phyloP scores from a whole-genome alignment of 169 alveolate species.

The Babesia sp. region DNA sequence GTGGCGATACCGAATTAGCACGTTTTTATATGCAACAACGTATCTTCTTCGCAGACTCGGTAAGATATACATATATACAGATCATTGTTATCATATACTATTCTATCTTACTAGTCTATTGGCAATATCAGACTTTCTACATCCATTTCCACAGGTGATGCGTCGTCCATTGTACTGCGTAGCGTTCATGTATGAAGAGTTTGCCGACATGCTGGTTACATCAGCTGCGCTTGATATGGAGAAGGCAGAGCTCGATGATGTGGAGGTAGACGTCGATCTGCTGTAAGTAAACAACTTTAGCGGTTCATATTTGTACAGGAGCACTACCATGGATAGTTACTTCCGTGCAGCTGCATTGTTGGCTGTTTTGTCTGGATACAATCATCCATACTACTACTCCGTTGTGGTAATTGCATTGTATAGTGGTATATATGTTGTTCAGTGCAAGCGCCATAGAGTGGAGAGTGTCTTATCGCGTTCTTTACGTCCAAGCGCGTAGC shows the following conservation, averaged over 20 bases:
- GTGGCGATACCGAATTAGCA: slow-evolving; percentile 34
- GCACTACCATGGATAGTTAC: slow-evolving; percentile 34
- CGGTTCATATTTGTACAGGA: slow-evolving; percentile 4
- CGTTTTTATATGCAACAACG: slow-evolving; percentile 31
- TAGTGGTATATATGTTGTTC: neutral
- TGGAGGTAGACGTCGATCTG: slow-evolving; percentile 28
- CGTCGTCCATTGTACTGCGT: slow-evolving; percentile 75
- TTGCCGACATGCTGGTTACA: slow-evolving; percentile 75
- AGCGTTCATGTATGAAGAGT: slow-evolving; percentile 85
- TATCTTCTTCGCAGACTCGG: slow-evolving; percentile 32
- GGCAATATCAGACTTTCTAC: neutral
- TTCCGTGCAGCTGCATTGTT: slow-evolving; percentile 60
- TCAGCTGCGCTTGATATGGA: slow-evolving; percentile 57
- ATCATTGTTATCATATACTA: neutral
- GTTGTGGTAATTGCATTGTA: slow-evolving; percentile 22
- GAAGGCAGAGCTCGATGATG: neutral
- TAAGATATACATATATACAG: neutral
- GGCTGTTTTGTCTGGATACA: slow-evolving; percentile 44
- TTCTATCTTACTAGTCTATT: neutral
- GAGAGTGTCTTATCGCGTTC: neutral
- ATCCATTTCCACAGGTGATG: slow-evolving; percentile 26
- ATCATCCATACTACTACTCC: slow-evolving; percentile 53
- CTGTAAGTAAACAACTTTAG: slow-evolving; percentile 29
- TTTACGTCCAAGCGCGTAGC: neutral
- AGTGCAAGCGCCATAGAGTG: slow-evolving; percentile 2